Base-by-base conservation (phyloP, 202 grass and related monocot genomes). In the Panicum virgatum region DNA sequence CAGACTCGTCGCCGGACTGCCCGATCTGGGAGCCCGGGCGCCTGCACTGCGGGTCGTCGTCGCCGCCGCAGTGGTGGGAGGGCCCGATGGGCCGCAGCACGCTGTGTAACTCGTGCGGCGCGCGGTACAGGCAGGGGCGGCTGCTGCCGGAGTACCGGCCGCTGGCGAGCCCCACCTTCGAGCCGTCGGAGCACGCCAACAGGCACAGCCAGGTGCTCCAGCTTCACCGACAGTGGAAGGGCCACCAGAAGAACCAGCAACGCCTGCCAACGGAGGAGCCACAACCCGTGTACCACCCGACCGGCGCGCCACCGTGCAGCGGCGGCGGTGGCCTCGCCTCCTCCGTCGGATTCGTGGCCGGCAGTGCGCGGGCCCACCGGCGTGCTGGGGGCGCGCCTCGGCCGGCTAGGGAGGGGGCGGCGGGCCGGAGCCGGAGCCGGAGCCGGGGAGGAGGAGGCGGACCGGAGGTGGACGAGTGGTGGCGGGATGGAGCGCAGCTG, bases 81-180 rank as follows among this genome's bases (percentile, higher is more conserved):
- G 92, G 96, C 6, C 96, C 96, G 6, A 80, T 83, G 82, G 96
- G 96, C 7, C 85, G 82, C 0, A 83, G 87, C 84, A 98, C 90
- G 39, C 90, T 98, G 27, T 98, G 92, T 87, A 98, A 98, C 62
- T 92, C 92, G 0, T 95, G 96, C 39, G 96, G 96, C 36, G 86
- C 90, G 37, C 82, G 90, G 9, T 93, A 83, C 84, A 86, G 86
- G 51, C 94, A 91, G 9, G 92, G 95, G 7, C 69, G 90, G 48
- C 84, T 95, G 15, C 87, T 94, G 75, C 93, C 93, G 53, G 96
- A 99, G 89, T 99, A 99, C 83, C 88, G 96, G 6, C 96, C 96
- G 0, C 54, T 57, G 0, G 81, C 84, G 42, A 98, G 96, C 76
- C 96, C 96, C 43, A 83, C 88, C 8, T 98, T 95, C 77, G 7